phyloP scores from a whole-genome alignment of 2,329 filamentous ascomycete species.

The Phaeosphaeriaceae sp. region DNA sequence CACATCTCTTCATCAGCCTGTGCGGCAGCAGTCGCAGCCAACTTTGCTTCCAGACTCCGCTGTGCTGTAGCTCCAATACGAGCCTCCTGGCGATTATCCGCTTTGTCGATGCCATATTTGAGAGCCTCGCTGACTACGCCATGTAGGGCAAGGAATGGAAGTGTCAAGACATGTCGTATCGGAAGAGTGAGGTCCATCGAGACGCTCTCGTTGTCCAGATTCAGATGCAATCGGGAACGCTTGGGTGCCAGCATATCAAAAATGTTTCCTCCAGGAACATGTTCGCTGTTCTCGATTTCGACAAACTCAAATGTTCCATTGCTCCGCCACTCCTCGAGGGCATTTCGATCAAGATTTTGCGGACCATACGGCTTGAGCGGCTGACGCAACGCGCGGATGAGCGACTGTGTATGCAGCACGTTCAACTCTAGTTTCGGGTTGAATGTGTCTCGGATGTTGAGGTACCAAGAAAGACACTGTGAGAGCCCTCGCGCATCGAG shows the following conservation, averaged over 20 bases:
- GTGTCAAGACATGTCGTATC: constrained; percentile 24
- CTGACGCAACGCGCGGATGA: constrained; percentile 23
- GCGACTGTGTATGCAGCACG: constrained; percentile 32
- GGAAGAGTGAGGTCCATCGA: constrained; percentile 10
- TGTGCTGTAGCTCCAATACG: background rate
- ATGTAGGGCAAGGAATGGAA: constrained; percentile 29
- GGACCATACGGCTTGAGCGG: constrained; percentile 21
- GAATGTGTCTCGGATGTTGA: constrained; percentile 18
- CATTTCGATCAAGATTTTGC: constrained; percentile 27
- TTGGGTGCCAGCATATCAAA: background rate
- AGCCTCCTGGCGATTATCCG: constrained; percentile 5
- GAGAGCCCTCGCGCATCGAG: constrained; percentile 29
- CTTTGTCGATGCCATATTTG: constrained; percentile 27
- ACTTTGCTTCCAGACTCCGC: background rate
- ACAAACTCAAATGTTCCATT: constrained; percentile 16
- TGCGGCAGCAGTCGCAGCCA: background rate
- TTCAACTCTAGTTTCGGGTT: constrained; percentile 31
- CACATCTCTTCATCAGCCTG: background rate
- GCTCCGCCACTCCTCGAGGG: constrained; percentile 26
- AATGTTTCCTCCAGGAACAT: background rate
- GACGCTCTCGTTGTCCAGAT: constrained; percentile 13
- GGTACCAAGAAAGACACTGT: constrained; percentile 29
- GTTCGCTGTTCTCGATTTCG: constrained; percentile 1
- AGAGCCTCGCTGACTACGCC: constrained; percentile 20
- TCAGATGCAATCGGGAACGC: constrained; percentile 13